Evolutionary conservation across 2,329 filamentous ascomycete genomes (phyloP).

Genomic region (Metarhizium guizhouense): DNA sequence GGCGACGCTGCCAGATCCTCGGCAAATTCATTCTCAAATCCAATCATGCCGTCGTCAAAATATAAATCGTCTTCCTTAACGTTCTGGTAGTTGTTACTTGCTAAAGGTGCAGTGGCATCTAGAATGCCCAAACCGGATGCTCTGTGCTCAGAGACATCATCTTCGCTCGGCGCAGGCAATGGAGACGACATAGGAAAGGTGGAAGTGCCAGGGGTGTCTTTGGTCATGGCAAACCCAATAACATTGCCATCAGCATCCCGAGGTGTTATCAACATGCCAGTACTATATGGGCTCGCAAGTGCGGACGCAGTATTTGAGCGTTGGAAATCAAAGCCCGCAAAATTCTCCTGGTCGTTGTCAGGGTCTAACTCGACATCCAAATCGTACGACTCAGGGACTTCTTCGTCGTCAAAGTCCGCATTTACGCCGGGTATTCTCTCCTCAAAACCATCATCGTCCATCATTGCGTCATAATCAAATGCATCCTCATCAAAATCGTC

Average conservation of each 20-base stretch:
- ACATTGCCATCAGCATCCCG: slow-evolving; percentile 44
- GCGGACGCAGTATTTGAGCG: slow-evolving; percentile 43
- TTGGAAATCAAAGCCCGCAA: slow-evolving; percentile 50
- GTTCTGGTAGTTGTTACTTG: slow-evolving; percentile 6
- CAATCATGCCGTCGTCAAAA: slow-evolving; percentile 56
- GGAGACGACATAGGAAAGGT: slow-evolving; percentile 7
- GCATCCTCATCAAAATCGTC: slow-evolving; percentile 55
- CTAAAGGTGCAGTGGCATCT: slow-evolving; percentile 17
- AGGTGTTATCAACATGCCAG: slow-evolving; percentile 40
- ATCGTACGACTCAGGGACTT: slow-evolving; percentile 17
- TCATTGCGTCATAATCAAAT: slow-evolving; percentile 55
- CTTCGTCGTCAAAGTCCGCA: slow-evolving; percentile 12
- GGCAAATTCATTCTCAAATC: slow-evolving; percentile 36
- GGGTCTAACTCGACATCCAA: slow-evolving; percentile 30
- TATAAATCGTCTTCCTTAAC: slow-evolving; percentile 53
- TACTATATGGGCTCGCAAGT: slow-evolving; percentile 39
- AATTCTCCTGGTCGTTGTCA: slow-evolving; percentile 51
- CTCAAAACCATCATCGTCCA: slow-evolving; percentile 56
- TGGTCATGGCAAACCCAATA: slow-evolving; percentile 48
- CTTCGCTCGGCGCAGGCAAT: not conserved
- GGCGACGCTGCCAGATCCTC: slow-evolving; percentile 30
- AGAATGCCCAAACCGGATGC: slow-evolving; percentile 36
- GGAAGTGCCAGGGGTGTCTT: slow-evolving; percentile 28
- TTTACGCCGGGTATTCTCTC: slow-evolving; percentile 57
- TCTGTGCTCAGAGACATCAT: slow-evolving; percentile 8